Base-by-base conservation (phyloP, 2,329 filamentous ascomycete species). In the Diplodia sapinea region DNA sequence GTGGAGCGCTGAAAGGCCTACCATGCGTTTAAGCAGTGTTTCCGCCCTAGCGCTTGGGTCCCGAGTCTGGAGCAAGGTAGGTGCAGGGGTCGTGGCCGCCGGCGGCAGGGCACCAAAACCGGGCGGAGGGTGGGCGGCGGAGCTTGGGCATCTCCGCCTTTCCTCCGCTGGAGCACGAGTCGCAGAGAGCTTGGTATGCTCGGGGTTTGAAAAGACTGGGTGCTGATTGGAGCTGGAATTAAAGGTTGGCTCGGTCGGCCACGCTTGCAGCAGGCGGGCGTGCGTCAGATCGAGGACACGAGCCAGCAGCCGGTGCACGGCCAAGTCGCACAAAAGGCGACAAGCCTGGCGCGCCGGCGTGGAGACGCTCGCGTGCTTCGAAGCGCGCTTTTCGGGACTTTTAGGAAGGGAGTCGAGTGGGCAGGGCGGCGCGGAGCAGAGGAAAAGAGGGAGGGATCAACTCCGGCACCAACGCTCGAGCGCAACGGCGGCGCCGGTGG, bases 221-320 rank as follows among this genome's bases (percentile, higher is more conserved):
- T n/a, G 54, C 38, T 66, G 52, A 66, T 66, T 66, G 64, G 64
- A 66, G 64, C 20, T 57, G 40, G 40, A 49, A 63, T 63, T 63
- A 51, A 40, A 63, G 31, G 59, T 63, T 51, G 59, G 47, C 31
- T 31, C 51, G 31, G 56, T 49, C 26, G 56, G 40, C 51, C 51
- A 51, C 36, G 54, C 51, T 56, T 50, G 57, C 57, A 43, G 49
- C 57, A 29, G 38, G 56, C 38, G 57, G 15, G 57, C 57, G 31
- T 63, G 59, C 59, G 59, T 31, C 59, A 63, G 59, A 63, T 63
- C 59, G 38, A 15, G 40, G 3, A 59, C 57, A 49, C 57, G 40
- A 62, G 57, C 57, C 57, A 62, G 57, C 23, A 40, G 38, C 23
- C 55, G 36, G 40, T 38, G 36, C 36, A 11, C 36, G 36, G 43